phyloP scores from a whole-genome alignment of 148 eudicot species.

The Heliamphora exappendiculata region DNA sequence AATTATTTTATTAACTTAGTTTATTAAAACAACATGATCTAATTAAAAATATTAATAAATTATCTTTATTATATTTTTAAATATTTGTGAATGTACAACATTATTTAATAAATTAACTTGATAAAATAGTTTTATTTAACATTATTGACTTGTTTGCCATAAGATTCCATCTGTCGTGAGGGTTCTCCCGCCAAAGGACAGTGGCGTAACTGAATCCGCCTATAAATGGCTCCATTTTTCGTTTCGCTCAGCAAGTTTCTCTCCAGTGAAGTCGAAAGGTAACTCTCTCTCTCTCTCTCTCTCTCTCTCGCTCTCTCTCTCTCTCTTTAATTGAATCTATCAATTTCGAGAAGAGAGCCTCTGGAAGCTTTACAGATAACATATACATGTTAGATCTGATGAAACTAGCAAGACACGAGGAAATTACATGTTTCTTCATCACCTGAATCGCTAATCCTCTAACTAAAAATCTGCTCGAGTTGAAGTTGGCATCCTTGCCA shows the following conservation, averaged over 20 bases:
- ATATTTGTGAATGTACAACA: too few species aligned
- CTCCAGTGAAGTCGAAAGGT: background rate
- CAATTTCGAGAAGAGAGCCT: background rate
- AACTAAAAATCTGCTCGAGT: background rate
- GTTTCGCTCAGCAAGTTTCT: background rate
- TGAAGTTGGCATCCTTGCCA: background rate
- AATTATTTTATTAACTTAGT: too few species aligned
- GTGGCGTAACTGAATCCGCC: background rate
- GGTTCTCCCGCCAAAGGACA: constrained; percentile 1
- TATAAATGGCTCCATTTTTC: background rate
- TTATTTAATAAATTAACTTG: too few species aligned
- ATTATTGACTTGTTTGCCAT: too few species aligned
- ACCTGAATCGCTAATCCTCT: background rate
- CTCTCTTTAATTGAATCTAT: background rate
- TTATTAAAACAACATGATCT: too few species aligned
- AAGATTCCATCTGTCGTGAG: too few species aligned
- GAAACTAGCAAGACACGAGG: background rate
- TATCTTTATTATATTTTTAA: too few species aligned
- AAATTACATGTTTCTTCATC: background rate
- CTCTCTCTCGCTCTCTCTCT: background rate
- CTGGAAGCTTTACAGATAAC: background rate
- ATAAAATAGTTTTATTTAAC: too few species aligned
- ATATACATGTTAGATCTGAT: background rate
- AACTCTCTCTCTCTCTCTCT: background rate
- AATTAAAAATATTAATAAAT: too few species aligned